phyloP scores from a whole-genome alignment of 768 basidiomycete genomes.

The Royoungia palumana region DNA sequence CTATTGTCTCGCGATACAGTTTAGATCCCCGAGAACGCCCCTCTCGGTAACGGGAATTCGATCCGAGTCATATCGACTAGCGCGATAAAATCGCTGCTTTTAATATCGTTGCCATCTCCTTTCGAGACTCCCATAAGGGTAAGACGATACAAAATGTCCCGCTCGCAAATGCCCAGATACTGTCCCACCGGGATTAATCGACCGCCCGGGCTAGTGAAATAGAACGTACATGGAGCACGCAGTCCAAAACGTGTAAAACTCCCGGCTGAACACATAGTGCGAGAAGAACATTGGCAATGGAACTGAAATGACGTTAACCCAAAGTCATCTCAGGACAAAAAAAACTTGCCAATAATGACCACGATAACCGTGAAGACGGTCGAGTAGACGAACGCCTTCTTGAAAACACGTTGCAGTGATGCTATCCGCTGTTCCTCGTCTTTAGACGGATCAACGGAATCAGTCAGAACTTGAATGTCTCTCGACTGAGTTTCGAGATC shows the following conservation, averaged over 20 bases:
- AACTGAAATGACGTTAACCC: conserved; percentile 18
- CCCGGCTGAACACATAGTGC: conserved; percentile 33
- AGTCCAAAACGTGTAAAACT: conserved; percentile 39
- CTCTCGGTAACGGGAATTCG: neutral
- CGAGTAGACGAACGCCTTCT: conserved; percentile 34
- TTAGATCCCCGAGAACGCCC: conserved; percentile 1
- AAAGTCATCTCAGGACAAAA: neutral
- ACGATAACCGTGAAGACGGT: conserved; percentile 32
- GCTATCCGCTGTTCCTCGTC: conserved; percentile 10
- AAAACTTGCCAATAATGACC: conserved; percentile 30
- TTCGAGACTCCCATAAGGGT: conserved; percentile 36
- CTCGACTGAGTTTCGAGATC: conserved; percentile 18
- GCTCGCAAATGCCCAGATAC: conserved; percentile 36
- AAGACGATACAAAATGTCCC: conserved; percentile 38
- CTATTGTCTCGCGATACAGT: conserved; percentile 18
- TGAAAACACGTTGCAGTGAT: conserved; percentile 30
- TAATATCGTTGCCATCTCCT: conserved; percentile 30
- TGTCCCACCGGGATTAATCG: conserved; percentile 9
- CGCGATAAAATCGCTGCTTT: neutral
- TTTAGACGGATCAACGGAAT: neutral
- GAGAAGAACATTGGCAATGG: conserved; percentile 41
- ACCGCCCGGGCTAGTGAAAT: neutral
- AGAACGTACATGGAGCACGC: conserved; percentile 35
- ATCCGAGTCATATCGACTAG: neutral
- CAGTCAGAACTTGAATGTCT: neutral